Evolutionary conservation across 164 flowering plant species (phyloP), one percentile per base, ranked within the genome.

Genomic region (Dillenia suffruticosa): DNA sequence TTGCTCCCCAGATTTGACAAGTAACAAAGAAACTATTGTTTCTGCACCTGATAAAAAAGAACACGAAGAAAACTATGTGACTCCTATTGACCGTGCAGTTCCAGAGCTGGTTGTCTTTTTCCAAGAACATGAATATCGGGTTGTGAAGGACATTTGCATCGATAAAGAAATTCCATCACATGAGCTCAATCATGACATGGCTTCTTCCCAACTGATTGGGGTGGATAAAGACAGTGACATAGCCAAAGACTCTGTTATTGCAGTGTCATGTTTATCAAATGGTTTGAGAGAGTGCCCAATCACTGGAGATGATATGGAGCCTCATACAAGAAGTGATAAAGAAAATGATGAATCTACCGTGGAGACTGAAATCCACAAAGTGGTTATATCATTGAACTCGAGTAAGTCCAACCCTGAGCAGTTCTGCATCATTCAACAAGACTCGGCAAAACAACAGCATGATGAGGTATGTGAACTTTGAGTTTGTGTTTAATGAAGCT

Each of bases 61-160:
- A 32, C 67, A 73, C 8, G 15, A 70, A 45, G 80, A 68, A 64
- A 70, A 76, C 16, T 85, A 82, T 54, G 82, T 79, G 68, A 73
- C 62, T 71, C 74, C 79, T 47, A 73, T 54, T 16, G 87, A 77
- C 63, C 57, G 70, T 61, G 81, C 79, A 45, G 55, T 80, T 57
- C 80, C 82, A 12, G 76, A 79, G 74, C 61, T 73, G 19, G 59
- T 70, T n/a, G 70, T 75, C 61, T 77, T 82, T 66, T 80, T 67
- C 68, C 76, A 83, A 68, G 88, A 74, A 63, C 73, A 55, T 44
- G 53, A 55, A 64, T 69, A 52, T 73, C 68, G 68, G 64, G 71
- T 66, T 46, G 71, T 83, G 26, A 87, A 83, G 74, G 93, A 87
- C 65, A 82, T 85, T 9, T 77, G 88, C 57, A 56, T 81, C 15